Base-by-base conservation (phyloP, 371 early-diverging fungal genomes). In the Fennellomyces sp. region DNA sequence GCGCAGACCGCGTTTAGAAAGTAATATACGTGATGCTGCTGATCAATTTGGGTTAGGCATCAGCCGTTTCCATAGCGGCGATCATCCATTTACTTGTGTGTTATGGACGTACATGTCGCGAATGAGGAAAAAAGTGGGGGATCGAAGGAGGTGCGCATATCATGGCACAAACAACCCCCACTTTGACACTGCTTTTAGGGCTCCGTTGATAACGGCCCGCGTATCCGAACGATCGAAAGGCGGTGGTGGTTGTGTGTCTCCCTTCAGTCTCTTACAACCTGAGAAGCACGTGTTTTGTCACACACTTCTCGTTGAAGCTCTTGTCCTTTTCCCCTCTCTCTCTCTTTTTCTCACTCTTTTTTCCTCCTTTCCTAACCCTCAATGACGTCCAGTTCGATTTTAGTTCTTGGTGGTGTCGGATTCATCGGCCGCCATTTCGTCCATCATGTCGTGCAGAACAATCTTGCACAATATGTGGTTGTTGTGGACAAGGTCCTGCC, bases 401-500 rank as follows among this genome's bases (percentile, higher is more conserved):
- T 91, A 30, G 75, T 92, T 38, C 79, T 91, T 30, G 94, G 95
- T 63, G 95, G 94, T 27, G 88, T 87, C 52, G 94, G 94, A 50
- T 94, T 94, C 69, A 86, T 94, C 61, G 95, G 95, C 41, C 85
- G 94, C 57, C 84, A 90, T 67, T 81, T 95, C 55, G 88, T 94
- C 23, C 69, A 87, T 30, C 84, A 89, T 64, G 70, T 95, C 17
- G 77, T 92, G 23, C 76, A 81, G 30, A 86, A 88, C 65, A 72
- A 88, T 30, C 72, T 92, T 7, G 88, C 84, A 5, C 66, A 69
- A 2, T 63, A 75, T 60, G 84, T 97, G 53, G 85, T 94, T 23
- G 96, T 95, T 6, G 90, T 87, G n/a, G 97, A 97, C 80, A 97
- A 97, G 72, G 85, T 81, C 26, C 72, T 95, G 10, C 95, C 95